Conservation (phyloP, 2,329 filamentous ascomycete genomes). For the Elsinoe fawcettii region DNA sequence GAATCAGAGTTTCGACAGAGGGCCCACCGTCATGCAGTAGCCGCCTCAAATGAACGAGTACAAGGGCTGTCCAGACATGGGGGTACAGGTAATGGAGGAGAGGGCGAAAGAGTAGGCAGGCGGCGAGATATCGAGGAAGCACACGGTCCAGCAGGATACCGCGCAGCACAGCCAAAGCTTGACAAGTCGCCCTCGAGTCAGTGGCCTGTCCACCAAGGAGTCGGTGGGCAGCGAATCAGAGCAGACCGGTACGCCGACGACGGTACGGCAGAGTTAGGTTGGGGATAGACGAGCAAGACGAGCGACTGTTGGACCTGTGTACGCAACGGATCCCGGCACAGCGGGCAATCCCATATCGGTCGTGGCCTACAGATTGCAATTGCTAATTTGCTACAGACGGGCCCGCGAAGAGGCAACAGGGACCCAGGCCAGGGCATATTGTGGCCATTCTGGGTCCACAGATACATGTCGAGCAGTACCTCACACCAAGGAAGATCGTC, state of each 20-base stretch:
- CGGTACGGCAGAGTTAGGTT: slow-evolving; percentile 15
- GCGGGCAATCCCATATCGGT: slow-evolving; percentile 13
- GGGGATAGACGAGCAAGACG: slow-evolving; percentile 6
- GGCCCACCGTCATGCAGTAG: slow-evolving; percentile 15
- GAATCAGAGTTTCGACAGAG: slow-evolving; percentile 7
- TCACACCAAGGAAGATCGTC: neutral
- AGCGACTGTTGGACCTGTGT: neutral
- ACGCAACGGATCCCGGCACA: slow-evolving; percentile 15
- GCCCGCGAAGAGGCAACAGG: neutral
- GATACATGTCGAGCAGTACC: neutral
- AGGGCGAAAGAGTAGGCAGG: neutral
- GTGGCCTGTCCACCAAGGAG: slow-evolving; percentile 4
- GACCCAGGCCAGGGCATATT: neutral
- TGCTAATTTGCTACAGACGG: slow-evolving; percentile 1
- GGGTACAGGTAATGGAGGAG: neutral
- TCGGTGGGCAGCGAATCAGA: slow-evolving; percentile 3
- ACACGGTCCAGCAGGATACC: slow-evolving; percentile 8
- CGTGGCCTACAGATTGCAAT: neutral
- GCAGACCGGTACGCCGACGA: slow-evolving; percentile 3
- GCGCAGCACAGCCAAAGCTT: slow-evolving; percentile 1
- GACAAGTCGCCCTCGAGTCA: slow-evolving; percentile 6
- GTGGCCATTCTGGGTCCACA: too few relatives aligned
- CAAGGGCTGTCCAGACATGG: slow-evolving; percentile 10
- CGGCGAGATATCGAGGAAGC: slow-evolving; percentile 9
- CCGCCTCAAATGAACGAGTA: slow-evolving; percentile 7